Evolutionary conservation across 2,329 filamentous ascomycete species (phyloP).

Genomic region (Dothidotthia symphoricarpi): DNA sequence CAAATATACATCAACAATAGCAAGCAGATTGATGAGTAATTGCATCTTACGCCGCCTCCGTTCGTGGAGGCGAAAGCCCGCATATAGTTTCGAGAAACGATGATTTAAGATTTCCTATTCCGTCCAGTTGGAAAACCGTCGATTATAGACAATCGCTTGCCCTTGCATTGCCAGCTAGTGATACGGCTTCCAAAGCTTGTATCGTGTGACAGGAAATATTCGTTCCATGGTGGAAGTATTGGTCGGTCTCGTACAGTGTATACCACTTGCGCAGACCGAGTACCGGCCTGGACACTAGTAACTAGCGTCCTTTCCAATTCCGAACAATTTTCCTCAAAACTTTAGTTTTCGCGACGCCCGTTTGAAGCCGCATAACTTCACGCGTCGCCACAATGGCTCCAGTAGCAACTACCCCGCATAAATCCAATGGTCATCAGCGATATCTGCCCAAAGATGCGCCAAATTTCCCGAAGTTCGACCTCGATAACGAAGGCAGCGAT

Average conservation of each 20-base stretch:
- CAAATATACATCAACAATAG: no score
- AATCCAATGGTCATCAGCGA: constrained; percentile 21
- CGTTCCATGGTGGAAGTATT: no score
- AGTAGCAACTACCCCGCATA: constrained; percentile 22
- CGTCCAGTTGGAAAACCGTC: constrained; percentile 7
- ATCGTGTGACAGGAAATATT: no score
- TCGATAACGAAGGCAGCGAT: constrained; percentile 24
- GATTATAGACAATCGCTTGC: constrained; percentile 18
- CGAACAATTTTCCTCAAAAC: no score
- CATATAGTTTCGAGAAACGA: not conserved
- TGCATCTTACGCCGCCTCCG: no score
- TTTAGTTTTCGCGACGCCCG: constrained; percentile 25
- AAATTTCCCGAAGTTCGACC: constrained; percentile 12
- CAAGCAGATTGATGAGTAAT: no score
- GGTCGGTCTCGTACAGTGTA: no score
- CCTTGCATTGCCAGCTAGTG: constrained; percentile 7
- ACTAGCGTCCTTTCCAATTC: no score
- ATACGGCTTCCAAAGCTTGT: no score
- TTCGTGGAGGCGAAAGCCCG: no score
- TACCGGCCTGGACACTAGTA: no score
- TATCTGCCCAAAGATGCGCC: constrained; percentile 18
- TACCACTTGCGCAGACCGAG: no score
- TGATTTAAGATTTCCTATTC: constrained; percentile 3
- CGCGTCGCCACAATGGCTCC: constrained; percentile 29
- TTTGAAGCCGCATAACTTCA: constrained; percentile 12